Percentiles rank a stretch among this genome's conserved stretches.
Evolutionary conservation across 768 basidiomycete species (phyloP).

Genomic region (Rhodotorula graminis): DNA sequence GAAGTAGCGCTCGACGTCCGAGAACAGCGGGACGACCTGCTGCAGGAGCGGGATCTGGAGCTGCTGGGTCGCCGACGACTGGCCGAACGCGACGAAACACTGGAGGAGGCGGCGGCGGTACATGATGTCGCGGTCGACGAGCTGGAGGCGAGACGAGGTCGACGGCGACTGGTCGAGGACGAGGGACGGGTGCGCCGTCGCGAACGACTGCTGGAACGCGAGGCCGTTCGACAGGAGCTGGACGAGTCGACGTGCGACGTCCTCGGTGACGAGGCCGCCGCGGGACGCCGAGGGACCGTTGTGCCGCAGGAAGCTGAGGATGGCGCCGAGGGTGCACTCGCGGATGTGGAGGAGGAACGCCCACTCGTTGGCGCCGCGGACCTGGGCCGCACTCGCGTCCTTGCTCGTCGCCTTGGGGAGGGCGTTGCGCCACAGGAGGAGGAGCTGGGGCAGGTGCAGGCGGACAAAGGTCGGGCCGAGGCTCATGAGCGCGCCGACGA

Average conservation of each 20-base stretch:
- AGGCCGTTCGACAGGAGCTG: conserved; percentile 82
- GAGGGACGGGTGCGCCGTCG: conserved; percentile 65
- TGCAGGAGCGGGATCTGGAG: conserved; percentile 77
- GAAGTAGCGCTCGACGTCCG: conserved; percentile 75
- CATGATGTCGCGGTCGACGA: conserved; percentile 74
- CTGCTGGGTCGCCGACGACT: conserved; percentile 68
- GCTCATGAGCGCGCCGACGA: conserved; percentile 82
- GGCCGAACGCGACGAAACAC: conserved; percentile 78
- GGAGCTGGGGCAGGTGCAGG: conserved; percentile 82
- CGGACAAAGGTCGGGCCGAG: conserved; percentile 91
- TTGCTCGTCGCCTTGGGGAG: conserved; percentile 90
- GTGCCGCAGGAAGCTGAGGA: conserved; percentile 78
- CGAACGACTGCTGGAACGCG: conserved; percentile 79
- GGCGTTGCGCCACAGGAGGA: conserved; percentile 95
- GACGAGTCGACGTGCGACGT: conserved; percentile 81
- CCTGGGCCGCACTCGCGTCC: conserved; percentile 60
- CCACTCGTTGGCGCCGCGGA: conserved; percentile 74
- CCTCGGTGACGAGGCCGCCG: conserved; percentile 71
- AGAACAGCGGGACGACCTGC: conserved; percentile 72
- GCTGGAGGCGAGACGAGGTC: conserved; percentile 49
- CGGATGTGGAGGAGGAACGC: conserved; percentile 82
- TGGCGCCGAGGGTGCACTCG: conserved; percentile 81
- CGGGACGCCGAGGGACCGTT: conserved; percentile 51
- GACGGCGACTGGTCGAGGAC: conserved; percentile 49
- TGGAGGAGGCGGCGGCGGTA: conserved; percentile 80